Percentiles rank a stretch among this genome's conserved stretches.
Conservation (phyloP, 192 early-diverging fungal species). For the Mortierella claussenii region DNA sequence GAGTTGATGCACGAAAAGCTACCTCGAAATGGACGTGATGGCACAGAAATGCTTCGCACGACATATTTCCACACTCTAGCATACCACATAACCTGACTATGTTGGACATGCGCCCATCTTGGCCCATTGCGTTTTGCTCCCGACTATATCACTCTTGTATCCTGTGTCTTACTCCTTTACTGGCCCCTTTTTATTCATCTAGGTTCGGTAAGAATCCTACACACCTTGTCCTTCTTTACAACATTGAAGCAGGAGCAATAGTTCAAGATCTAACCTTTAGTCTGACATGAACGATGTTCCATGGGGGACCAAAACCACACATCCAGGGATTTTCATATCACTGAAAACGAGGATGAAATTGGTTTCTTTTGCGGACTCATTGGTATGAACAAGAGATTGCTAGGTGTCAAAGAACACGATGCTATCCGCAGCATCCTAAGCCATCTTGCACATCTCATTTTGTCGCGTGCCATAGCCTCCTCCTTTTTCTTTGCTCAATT, state of each 20-base stretch:
- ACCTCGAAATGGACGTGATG: conserved; percentile 17
- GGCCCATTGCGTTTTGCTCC: no score
- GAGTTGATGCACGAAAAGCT: conserved; percentile 3
- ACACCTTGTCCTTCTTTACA: background rate
- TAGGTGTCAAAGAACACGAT: no score
- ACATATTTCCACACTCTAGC: no score
- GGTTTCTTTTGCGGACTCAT: conserved; percentile 86
- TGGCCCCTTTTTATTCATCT: background rate
- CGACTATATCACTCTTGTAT: no score
- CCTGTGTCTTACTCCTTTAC: background rate
- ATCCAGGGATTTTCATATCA: conserved; percentile 74
- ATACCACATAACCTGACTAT: no score
- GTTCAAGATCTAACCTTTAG: no score
- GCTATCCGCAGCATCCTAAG: no score
- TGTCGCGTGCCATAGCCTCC: conserved; percentile 54
- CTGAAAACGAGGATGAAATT: conserved; percentile 78
- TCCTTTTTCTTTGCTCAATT: conserved; percentile 80
- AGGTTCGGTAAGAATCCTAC: conserved; percentile 37
- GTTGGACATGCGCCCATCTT: no score
- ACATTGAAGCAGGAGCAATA: no score
- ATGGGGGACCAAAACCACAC: conserved; percentile 8
- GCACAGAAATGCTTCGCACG: no score
- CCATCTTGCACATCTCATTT: background rate
- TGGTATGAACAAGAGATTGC: no score
- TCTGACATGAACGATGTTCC: no score